Evolutionary conservation across 495 filamentous ascomycete species (phyloP), one percentile per base, ranked within the genome.

Genomic region (Aeminium ludgeri): DNA sequence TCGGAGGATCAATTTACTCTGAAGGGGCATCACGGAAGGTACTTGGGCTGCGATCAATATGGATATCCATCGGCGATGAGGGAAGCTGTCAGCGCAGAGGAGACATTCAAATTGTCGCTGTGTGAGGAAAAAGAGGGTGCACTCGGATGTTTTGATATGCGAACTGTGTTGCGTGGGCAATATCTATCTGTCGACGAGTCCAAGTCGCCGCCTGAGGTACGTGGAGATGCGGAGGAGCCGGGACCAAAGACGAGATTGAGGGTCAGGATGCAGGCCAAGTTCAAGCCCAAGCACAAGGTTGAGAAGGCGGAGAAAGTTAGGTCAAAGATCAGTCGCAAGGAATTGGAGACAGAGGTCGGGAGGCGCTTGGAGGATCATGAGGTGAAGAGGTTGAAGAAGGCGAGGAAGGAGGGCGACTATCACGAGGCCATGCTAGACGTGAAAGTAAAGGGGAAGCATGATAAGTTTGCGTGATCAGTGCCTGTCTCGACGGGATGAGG

Each of bases 361-460:
- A 64, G 80, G 53, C 65, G 60, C 42, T 58, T 97, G 43, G 74
- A 85, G 19, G 82, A 94, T 45, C 77, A 85, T 38, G 87, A 97
- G 56, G 81, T 96, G 7, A 78, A 67, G 60, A 71, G 55, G 55
- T 59, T 97, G 58, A 86, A 85, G 68, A 80, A 61, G 62, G 86
- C 86, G 18, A 69, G 85, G 57, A 65, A 73, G 57, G 83, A 94
- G 55, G 83, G 89, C 1, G 73, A 87, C 58, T 97, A 86, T 55
- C 80, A 96, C 62, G 91, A 97, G 60, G 71, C 70, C 39, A 57
- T 95, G 46, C 59, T 97, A 41, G 78, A 93, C 67, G 67, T 96
- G 20, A 86, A 83, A 59, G 82, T 94, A 10, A 93, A 89, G 60
- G 80, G 75, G 41, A 95, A 93, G 63, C 89, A 97, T 65, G 89